Evolutionary conservation across 2,329 filamentous ascomycete genomes (phyloP).

Genomic region (Grosmannia serpens): DNA sequence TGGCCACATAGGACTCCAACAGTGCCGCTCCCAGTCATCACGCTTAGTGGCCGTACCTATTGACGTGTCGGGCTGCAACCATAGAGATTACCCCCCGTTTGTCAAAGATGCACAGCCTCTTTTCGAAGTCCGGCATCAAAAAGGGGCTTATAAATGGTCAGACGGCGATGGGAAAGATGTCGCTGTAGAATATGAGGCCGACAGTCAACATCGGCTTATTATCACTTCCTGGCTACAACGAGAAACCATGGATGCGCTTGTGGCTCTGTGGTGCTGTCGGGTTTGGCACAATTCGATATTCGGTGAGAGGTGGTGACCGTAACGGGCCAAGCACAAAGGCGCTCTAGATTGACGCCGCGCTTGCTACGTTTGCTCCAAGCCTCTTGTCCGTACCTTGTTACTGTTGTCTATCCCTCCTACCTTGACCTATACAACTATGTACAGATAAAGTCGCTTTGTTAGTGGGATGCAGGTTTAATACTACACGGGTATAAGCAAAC

Average conservation of each 20-base stretch:
- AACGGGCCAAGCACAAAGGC: too few relatives aligned
- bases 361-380: too few relatives aligned
- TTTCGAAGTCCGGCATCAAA: neutral
- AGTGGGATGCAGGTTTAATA: too few relatives aligned
- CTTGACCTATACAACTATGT: too few relatives aligned
- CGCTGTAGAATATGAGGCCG: neutral
- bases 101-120: neutral
- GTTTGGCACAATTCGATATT: neutral
- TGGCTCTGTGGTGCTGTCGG: conserved; percentile 1
- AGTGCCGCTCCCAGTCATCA: neutral
- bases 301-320: too few relatives aligned
- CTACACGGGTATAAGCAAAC: too few relatives aligned
- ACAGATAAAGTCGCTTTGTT: too few relatives aligned
- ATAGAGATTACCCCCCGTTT: neutral
- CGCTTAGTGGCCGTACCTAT: neutral
- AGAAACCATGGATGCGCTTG: neutral
- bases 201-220: neutral
- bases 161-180: neutral
- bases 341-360: too few relatives aligned
- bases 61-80: too few relatives aligned
- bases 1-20: neutral
- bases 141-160: neutral
- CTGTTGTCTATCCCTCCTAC: too few relatives aligned
- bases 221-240: neutral
- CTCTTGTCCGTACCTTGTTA: too few relatives aligned